Evolutionary conservation across 768 basidiomycete genomes (phyloP), one percentile per base, ranked within the genome.

Genomic region (Trametes villosa): DNA sequence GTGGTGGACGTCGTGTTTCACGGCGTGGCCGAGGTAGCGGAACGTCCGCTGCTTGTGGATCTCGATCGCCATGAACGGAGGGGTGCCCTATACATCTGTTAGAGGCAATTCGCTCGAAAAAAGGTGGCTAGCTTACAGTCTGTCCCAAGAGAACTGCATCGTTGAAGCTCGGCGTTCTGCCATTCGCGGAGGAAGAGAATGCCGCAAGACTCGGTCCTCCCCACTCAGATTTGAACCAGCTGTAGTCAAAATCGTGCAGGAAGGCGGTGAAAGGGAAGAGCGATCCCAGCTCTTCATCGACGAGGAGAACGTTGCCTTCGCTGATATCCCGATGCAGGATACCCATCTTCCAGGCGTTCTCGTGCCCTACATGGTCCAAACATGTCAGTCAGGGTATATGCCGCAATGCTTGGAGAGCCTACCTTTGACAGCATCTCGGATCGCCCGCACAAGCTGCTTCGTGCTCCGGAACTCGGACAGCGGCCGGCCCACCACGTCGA

Each of bases 291-390:
- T 44, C 17, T 22, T 61, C 53, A 30, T 50, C 51, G 0, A 48
- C 40, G n/a, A 65, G 53, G 18, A 65, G 26, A 8, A 65, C 50
- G 34, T 65, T 65, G 1, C 64, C 64, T 5, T 53, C 42, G 31
- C 64, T 65, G 26, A 65, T 34, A 29, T 65, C 64, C 13, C 64
- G 57, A 20, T 65, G 64, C 17, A 65, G 15, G 24, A 65, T 27
- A 9, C 60, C 56, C 0, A 42, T 45, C 15, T 51, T 40, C 42
- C 33, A 58, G 1, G 59, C 60, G 3, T 38, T 41, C 29, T 20
- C 17, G 18, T 60, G 63, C 18, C 63, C 58, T 60, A 33, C 36
- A 47, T 7, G n/a, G 45, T 41, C 4, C 5, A 3, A 46, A n/a
- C 27, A 1, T 3, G 18, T 31, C 24, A 18, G 15, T 9, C 27